Conservation (phyloP, 139 green algal species). For the Chlorella sp. region DNA sequence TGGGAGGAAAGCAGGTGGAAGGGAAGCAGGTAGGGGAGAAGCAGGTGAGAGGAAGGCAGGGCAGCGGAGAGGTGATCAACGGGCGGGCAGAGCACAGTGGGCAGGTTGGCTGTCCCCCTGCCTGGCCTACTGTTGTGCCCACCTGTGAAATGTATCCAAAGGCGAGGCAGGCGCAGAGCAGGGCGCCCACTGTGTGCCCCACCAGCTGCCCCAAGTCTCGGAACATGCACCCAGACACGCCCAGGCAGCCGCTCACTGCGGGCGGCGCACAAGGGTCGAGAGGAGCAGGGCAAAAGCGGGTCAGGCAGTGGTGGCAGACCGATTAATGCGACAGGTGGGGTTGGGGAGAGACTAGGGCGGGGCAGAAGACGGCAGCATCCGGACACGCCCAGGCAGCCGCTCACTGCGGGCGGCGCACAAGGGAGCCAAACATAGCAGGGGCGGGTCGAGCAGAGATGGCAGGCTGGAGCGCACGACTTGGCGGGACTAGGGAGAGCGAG, state of each 20-base stretch:
- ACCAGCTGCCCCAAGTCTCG: background rate
- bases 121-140: background rate
- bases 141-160: background rate
- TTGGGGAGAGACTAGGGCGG: background rate
- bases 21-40: background rate
- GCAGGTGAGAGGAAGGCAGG: too few species aligned
- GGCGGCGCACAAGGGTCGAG: background rate
- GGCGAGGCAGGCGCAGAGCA: constrained; percentile 5
- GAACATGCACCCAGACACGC: background rate
- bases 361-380: background rate
- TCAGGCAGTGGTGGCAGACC: background rate
- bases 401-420: too few species aligned
- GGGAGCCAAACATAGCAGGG: too few species aligned
- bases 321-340: background rate
- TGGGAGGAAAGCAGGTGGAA: background rate
- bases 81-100: too few species aligned
- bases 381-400: too few species aligned
- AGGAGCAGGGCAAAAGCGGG: background rate
- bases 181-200: background rate
- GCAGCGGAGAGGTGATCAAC: too few species aligned
- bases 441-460: too few species aligned
- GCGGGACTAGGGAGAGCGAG: too few species aligned
- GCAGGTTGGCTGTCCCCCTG: too few species aligned
- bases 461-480: too few species aligned
- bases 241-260: background rate